A percentile compares a stretch with the other conserved stretches of the same genome.
These are phyloP conservation scores for Phanerodontia chrysosporium DNA, from an alignment of 768 basidiomycete species.

Conservation along the genomic window DNA sequence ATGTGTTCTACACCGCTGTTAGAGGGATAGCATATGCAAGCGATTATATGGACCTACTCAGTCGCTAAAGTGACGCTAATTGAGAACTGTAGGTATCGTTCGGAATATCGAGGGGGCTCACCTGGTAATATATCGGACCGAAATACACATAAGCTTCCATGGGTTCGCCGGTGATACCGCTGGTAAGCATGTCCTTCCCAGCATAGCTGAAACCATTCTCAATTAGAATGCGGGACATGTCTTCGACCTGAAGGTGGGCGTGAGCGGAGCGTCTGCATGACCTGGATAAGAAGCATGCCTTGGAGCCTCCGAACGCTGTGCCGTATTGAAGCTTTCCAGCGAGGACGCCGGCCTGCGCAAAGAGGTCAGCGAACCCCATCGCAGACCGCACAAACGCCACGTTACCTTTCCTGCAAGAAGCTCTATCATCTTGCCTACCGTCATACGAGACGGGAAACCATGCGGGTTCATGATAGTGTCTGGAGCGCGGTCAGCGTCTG, in stretches of 20 bases:
- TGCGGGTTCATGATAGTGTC: constrained; percentile 99
- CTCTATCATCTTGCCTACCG: constrained; percentile 99
- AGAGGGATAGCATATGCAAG: neutral
- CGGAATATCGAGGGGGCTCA: constrained; percentile 28
- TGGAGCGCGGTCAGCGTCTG: constrained; percentile 23
- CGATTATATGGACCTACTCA: constrained; percentile 51
- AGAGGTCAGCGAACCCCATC: neutral
- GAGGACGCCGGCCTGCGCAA: constrained; percentile 80
- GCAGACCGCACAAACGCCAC: neutral
- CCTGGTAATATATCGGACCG: constrained; percentile 97
- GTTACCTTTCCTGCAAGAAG: constrained; percentile 87
- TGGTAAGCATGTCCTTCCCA: constrained; percentile 99
- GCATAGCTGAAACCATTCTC: constrained; percentile 95
- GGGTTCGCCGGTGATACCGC: constrained; percentile 95
- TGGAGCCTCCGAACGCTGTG: constrained; percentile 96
- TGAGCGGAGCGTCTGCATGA: neutral
- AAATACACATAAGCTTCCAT: constrained; percentile 98
- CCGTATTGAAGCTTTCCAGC: constrained; percentile 89
- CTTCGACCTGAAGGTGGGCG: constrained; percentile 64
- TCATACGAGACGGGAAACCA: constrained; percentile 99
- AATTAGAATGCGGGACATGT: constrained; percentile 95
- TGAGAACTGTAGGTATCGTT: neutral
- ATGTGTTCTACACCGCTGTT: constrained; percentile 67
- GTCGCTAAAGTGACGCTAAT: constrained; percentile 55
- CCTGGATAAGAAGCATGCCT: constrained; percentile 44